These are phyloP conservation scores for Apiotrichum mycotoxinovorans DNA, from an alignment of 1,284 basidiomycete genomes.

Conservation along the genomic window DNA sequence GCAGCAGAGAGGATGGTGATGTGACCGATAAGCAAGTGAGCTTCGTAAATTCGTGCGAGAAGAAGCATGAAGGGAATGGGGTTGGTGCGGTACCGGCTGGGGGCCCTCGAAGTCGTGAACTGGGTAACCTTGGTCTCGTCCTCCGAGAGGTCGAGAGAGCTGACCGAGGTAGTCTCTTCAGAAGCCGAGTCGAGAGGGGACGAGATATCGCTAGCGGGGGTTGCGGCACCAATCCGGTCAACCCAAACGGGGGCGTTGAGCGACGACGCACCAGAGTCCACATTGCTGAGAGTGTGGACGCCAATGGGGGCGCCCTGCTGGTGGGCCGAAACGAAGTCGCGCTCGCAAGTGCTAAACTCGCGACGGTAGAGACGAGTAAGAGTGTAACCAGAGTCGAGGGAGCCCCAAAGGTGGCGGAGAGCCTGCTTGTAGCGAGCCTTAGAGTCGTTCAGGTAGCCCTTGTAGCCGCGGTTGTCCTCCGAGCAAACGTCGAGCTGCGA, in stretches of 20 bases:
- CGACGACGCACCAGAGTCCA: neutral
- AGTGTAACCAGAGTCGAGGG: conserved; percentile 34
- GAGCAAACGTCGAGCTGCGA: conserved; percentile 44
- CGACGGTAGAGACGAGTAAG: conserved; percentile 24
- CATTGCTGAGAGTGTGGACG: conserved; percentile 7
- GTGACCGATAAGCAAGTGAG: conserved; percentile 40
- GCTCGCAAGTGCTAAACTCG: conserved; percentile 13
- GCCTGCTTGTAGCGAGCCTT: conserved; percentile 42
- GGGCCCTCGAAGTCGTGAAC: neutral
- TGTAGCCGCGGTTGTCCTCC: conserved; percentile 21
- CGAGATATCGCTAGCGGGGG: conserved; percentile 15
- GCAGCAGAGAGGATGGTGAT: conserved; percentile 23
- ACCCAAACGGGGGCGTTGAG: neutral
- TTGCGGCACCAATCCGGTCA: conserved; percentile 3
- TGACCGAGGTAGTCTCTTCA: conserved; percentile 18
- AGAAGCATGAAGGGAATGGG: conserved; percentile 19
- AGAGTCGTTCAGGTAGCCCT: conserved; percentile 33
- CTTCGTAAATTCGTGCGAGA: conserved; percentile 33
- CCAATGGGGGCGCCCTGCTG: conserved; percentile 10
- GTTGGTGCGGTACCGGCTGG: neutral
- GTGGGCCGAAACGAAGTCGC: conserved; percentile 14
- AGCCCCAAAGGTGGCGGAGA: conserved; percentile 39
- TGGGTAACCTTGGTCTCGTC: conserved; percentile 12
- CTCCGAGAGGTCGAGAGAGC: conserved; percentile 15
- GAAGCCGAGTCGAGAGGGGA: conserved; percentile 7